Evolutionary conservation across 495 filamentous ascomycete species (phyloP), one percentile per base, ranked within the genome.

Genomic region (Penicillium verhagenii): DNA sequence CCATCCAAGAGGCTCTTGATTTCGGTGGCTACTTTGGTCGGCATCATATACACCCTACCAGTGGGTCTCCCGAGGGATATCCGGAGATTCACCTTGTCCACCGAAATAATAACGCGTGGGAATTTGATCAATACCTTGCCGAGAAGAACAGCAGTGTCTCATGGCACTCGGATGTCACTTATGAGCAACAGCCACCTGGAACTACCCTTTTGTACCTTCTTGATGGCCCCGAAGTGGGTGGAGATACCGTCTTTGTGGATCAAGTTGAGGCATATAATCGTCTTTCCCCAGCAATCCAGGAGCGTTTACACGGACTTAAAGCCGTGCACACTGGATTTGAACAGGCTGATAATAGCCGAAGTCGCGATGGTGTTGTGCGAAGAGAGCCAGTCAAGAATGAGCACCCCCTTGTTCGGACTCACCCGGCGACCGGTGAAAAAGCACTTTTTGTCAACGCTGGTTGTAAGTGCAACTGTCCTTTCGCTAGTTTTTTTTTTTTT

Each of bases 151-250:
- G 78, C 59, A 85, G 81, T n/a, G 83, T 88, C 0, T 79, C 85
- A 1, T 93, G 89, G 90, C 89, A 93, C 69, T 86, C 83, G 1
- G 91, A 96, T 69, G 87, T 92, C 0, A 86, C 84, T 4, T 93
- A 91, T 65, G 90, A 96, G 75, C 60, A 78, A 52, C 90, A 94
- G 69, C 89, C 91, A n/a, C 89, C 91, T 0, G 89, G 90, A 48
- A 92, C 88, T 0, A 91, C 89, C 0, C 90, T 94, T 70, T 69
- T 96, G 29, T 91, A 90, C 66, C 76, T 88, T 47, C 82, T 94
- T 23, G 89, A 94, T 65, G 82, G 75, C 35, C 89, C 91, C n/a
- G 75, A 79, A 51, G 80, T 83, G 1, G 89, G 90, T 18, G 90
- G 90, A 35, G 90, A 96, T 60, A 96, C 91, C 0, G 68, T 87